A percentile compares a stretch with the other conserved stretches of the same genome.
Evolutionary conservation across 2,329 filamentous ascomycete species (phyloP).

Genomic region (Fusarium paranaense): DNA sequence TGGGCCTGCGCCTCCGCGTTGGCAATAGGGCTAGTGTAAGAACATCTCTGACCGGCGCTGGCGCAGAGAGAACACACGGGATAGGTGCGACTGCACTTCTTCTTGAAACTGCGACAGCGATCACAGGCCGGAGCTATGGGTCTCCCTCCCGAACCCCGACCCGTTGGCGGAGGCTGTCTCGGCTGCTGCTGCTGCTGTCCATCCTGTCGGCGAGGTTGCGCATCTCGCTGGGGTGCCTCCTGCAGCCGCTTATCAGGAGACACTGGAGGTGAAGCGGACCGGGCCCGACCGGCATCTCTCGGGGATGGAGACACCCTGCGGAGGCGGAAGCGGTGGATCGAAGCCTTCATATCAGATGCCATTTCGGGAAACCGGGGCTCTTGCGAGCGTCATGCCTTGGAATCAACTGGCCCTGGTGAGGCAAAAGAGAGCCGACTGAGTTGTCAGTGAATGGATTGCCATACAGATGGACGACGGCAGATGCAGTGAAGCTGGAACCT

Average conservation of each 20-base stretch:
- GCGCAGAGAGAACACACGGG: constrained; percentile 55
- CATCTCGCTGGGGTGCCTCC: constrained; percentile 23
- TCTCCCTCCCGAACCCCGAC: constrained; percentile 11
- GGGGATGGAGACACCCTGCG: constrained; percentile 43
- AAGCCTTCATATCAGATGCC: constrained; percentile 44
- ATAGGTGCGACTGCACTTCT: constrained; percentile 57
- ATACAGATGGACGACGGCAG: not conserved
- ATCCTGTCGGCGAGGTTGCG: constrained; percentile 29
- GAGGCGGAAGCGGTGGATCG: constrained; percentile 44
- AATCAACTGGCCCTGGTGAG: constrained; percentile 1
- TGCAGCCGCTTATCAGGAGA: constrained; percentile 31
- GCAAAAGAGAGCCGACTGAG: not conserved
- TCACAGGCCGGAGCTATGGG: constrained; percentile 50
- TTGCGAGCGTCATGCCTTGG: constrained; percentile 18
- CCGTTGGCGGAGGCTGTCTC: not conserved
- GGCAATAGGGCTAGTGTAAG: constrained; percentile 46
- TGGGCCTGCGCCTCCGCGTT: constrained; percentile 49
- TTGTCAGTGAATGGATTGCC: not conserved
- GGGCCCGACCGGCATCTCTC: constrained; percentile 37
- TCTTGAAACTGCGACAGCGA: constrained; percentile 59
- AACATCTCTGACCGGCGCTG: constrained; percentile 54
- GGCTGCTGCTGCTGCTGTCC: constrained; percentile 9
- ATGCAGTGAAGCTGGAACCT: not conserved
- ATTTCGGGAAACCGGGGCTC: constrained; percentile 31
- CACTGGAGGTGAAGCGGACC: constrained; percentile 44